phyloP scores from a whole-genome alignment of 2,329 filamentous ascomycete species.

The Talaromyces sp. region DNA sequence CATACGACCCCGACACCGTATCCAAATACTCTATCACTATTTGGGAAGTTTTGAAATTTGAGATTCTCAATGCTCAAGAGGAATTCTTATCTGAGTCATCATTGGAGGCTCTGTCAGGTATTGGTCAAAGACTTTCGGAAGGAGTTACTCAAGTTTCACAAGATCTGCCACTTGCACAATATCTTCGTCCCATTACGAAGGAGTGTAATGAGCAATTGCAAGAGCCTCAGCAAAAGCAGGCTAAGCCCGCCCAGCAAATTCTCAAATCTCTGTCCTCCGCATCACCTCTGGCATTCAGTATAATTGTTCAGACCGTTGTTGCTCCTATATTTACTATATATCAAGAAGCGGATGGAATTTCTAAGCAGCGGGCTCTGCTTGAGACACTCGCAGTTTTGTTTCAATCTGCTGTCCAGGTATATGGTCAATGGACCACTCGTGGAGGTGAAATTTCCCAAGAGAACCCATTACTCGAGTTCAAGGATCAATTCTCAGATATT shows the following conservation, averaged over 20 bases:
- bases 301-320: constrained; percentile 59
- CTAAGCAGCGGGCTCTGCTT: constrained; percentile 64
- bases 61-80: constrained; percentile 68
- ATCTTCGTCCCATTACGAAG: constrained; percentile 63
- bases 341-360: constrained; percentile 62
- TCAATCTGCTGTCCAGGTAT: constrained; percentile 59
- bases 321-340: constrained; percentile 63
- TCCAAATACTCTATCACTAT: constrained; percentile 66
- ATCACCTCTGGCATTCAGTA: constrained; percentile 57
- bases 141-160: constrained; percentile 42
- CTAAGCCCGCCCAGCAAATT: constrained; percentile 65
- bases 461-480: constrained; percentile 52
- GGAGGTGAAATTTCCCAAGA: constrained; percentile 40
- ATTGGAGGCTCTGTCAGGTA: constrained; percentile 56
- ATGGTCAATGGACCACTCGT: constrained; percentile 57
- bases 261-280: constrained; percentile 59
- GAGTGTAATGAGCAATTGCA: constrained; percentile 70
- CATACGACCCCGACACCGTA: constrained; percentile 62
- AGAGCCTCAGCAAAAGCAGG: constrained; percentile 70
- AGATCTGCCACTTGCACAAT: constrained; percentile 52
- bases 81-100: constrained; percentile 66
- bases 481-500: constrained; percentile 56
- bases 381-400: constrained; percentile 63
- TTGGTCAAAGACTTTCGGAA: constrained; percentile 59
- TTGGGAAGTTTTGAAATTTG: constrained; percentile 71